Evolutionary conservation across 1,284 basidiomycete genomes (phyloP).

Genomic region (Papiliotrema flavescens): DNA sequence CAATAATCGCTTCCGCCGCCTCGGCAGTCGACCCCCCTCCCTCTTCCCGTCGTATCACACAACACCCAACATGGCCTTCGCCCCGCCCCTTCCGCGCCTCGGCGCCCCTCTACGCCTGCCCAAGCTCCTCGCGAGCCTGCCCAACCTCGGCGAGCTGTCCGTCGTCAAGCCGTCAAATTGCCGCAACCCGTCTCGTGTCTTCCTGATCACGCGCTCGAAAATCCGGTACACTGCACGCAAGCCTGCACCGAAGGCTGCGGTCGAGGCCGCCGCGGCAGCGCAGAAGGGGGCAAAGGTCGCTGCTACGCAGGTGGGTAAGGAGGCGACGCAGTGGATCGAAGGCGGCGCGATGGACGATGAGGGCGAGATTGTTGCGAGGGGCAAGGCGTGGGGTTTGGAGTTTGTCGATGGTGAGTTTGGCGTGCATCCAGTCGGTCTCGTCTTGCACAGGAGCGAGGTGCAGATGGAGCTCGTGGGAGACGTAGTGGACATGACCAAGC

Average conservation of each 20-base stretch:
- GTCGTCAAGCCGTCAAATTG: constrained; percentile 29
- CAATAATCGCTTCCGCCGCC: not conserved
- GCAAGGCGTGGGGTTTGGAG: constrained; percentile 33
- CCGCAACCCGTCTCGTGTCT: constrained; percentile 18
- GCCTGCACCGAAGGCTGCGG: not conserved
- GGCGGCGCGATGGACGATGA: not conserved
- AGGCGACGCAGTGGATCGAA: not conserved
- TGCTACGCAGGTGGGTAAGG: not conserved
- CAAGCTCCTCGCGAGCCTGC: constrained; percentile 29
- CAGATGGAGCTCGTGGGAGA: not conserved
- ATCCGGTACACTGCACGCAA: not conserved
- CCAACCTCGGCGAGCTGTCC: constrained; percentile 17
- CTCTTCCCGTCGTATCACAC: too few species aligned
- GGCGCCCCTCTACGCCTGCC: constrained; percentile 17
- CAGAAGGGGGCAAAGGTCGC: not conserved
- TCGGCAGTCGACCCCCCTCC: not conserved
- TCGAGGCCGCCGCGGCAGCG: not conserved
- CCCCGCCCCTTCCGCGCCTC: not conserved
- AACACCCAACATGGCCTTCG: not conserved
- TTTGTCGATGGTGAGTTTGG: constrained; percentile 33
- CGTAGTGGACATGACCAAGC: too few species aligned
- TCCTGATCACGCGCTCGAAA: constrained; percentile 27
- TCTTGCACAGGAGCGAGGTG: too few species aligned
- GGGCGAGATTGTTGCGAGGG: constrained; percentile 17
- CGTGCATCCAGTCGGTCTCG: not conserved